These are phyloP conservation scores for Mortierella sp. DNA, from an alignment of 371 early-diverging fungal species.

Conservation along the genomic window DNA sequence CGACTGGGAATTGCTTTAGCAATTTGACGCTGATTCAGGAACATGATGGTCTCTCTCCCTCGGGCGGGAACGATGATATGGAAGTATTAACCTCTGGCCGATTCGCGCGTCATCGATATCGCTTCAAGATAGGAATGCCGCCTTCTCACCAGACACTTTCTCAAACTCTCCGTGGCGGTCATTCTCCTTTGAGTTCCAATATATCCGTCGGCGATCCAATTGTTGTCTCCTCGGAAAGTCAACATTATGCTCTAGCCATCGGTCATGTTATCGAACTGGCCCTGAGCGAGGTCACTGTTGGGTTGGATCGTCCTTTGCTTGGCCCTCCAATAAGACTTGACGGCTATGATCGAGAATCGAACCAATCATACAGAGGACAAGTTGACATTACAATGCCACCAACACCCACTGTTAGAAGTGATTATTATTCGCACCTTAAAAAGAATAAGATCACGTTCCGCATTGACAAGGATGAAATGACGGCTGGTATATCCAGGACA, in stretches of 20 bases:
- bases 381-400: constrained; percentile 42
- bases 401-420: not conserved
- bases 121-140: constrained; percentile 31
- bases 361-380: constrained; percentile 65
- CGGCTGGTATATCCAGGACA: constrained; percentile 72
- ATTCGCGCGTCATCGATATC: constrained; percentile 38
- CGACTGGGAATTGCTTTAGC: constrained; percentile 64
- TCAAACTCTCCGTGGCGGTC: constrained; percentile 18
- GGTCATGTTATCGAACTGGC: constrained; percentile 77
- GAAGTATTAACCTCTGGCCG: constrained; percentile 14
- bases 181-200: constrained; percentile 61
- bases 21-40: constrained; percentile 42
- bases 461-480: constrained; percentile 89
- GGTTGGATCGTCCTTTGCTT: constrained; percentile 74
- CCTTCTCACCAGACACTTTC: constrained; percentile 20
- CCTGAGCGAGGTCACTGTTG: constrained; percentile 63
- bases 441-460: constrained; percentile 65
- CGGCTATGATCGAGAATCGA: constrained; percentile 61
- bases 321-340: constrained; percentile 65
- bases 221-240: constrained; percentile 83
- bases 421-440: constrained; percentile 23
- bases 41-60: constrained; percentile 2
- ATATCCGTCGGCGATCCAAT: constrained; percentile 85
- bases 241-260: constrained; percentile 81
- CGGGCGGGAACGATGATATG: not conserved